These are phyloP conservation scores for Apiospora malaysiana DNA, from an alignment of 2,329 filamentous ascomycete genomes.

Conservation along the genomic window DNA sequence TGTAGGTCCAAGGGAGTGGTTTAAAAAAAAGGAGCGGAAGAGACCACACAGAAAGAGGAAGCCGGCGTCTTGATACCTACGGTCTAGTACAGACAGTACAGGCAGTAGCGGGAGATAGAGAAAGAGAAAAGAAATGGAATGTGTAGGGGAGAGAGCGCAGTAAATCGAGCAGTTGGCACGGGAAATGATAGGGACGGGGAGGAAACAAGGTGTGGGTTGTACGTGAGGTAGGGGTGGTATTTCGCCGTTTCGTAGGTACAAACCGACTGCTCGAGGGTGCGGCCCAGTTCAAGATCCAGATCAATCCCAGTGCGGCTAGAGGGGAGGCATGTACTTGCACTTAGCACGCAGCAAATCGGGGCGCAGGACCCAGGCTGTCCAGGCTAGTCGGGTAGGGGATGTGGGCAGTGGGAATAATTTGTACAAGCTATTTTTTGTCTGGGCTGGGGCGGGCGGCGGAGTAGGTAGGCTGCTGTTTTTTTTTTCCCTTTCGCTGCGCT, in stretches of 20 bases:
- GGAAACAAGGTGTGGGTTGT: conserved; percentile 26
- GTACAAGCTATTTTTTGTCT: conserved; percentile 15
- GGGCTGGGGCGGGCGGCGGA: conserved; percentile 6
- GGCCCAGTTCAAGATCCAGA: conserved; percentile 18
- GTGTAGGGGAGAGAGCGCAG: conserved; percentile 25
- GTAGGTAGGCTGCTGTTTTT: conserved; percentile 4
- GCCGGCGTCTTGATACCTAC: conserved; percentile 25
- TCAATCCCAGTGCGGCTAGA: conserved; percentile 20
- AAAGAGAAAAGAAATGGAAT: conserved; percentile 26
- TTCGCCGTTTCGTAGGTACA: conserved; percentile 25
- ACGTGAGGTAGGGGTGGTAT: conserved; percentile 23
- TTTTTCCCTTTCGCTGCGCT: neutral
- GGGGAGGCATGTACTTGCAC: conserved; percentile 11
- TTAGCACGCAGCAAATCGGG: conserved; percentile 12
- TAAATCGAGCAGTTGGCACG: conserved; percentile 19
- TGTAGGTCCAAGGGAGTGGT: conserved; percentile 12
- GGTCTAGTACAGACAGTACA: conserved; percentile 22
- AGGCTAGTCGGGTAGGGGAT: neutral
- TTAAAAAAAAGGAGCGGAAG: conserved; percentile 23
- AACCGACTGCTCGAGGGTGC: conserved; percentile 22
- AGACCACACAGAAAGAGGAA: conserved; percentile 20
- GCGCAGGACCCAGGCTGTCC: conserved; percentile 12
- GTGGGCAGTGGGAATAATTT: conserved; percentile 12
- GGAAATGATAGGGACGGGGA: conserved; percentile 26
- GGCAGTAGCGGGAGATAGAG: conserved; percentile 24